phyloP scores from a whole-genome alignment of 768 basidiomycete species.

The Mycena rosella region DNA sequence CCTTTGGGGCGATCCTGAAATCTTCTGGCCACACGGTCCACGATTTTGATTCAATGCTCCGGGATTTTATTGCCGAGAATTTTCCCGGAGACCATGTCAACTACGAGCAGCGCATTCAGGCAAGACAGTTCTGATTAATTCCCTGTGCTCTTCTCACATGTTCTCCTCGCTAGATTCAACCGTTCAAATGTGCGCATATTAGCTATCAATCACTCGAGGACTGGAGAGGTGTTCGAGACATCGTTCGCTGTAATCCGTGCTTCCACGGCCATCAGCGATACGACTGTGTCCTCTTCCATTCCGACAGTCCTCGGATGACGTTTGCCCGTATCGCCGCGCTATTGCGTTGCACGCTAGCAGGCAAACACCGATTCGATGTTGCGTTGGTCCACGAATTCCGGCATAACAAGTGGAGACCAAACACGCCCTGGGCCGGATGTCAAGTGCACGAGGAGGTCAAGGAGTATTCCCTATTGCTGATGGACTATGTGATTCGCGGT shows the following conservation, averaged over 20 bases:
- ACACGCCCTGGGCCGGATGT: slow-evolving; percentile 23
- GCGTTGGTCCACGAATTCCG: slow-evolving; percentile 12
- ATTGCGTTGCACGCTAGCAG: background rate
- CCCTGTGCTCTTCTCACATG: too few relatives aligned
- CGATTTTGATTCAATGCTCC: background rate
- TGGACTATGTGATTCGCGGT: slow-evolving; percentile 19
- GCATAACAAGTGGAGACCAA: slow-evolving; percentile 4
- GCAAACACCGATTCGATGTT: background rate
- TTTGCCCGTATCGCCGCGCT: background rate
- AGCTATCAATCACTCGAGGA: background rate
- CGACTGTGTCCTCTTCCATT: background rate
- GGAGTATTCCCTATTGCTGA: background rate
- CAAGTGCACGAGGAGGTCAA: background rate
- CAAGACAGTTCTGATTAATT: background rate
- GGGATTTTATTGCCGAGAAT: background rate
- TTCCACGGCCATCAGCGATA: background rate
- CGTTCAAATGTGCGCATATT: background rate
- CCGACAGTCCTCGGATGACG: background rate
- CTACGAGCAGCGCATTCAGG: too few relatives aligned
- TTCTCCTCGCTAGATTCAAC: background rate
- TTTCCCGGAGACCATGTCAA: background rate
- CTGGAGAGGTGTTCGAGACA: background rate
- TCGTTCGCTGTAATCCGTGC: background rate
- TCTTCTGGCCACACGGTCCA: too few relatives aligned
- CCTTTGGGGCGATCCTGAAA: too few relatives aligned